A percentile compares a stretch with the other conserved stretches of the same genome.
These are phyloP conservation scores for Penicillium decumbens DNA, from an alignment of 2,329 filamentous ascomycete species.

Conservation along the genomic window DNA sequence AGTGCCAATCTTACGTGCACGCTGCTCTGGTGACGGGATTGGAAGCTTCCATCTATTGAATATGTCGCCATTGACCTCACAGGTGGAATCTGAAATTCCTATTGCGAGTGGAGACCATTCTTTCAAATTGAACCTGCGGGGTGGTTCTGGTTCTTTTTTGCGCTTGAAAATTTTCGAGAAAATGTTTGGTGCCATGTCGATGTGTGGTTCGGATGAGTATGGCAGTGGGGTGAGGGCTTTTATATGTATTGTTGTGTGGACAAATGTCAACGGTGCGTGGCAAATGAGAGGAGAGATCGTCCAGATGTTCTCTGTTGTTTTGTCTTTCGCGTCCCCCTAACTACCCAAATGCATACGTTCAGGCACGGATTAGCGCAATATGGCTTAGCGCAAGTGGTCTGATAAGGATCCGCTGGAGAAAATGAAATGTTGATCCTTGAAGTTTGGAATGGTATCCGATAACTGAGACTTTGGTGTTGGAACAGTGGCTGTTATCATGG, in stretches of 20 bases:
- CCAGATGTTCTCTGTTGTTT: no score
- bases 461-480: no score
- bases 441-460: no score
- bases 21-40: conserved; percentile 2
- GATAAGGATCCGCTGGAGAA: no score
- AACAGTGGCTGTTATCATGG: no score
- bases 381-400: no score
- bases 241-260: not conserved
- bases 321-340: no score
- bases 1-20: not conserved
- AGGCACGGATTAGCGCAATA: no score
- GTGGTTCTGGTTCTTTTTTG: not conserved
- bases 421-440: no score
- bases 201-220: not conserved
- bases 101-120: conserved; percentile 2
- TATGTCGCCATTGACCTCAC: conserved; percentile 6
- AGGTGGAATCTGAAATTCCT: conserved; percentile 8
- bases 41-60: conserved; percentile 9
- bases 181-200: conserved; percentile 4
- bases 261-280: not conserved
- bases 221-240: not conserved
- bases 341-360: no score
- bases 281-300: not conserved
- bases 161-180: conserved; percentile 2
- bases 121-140: not conserved